Base-by-base conservation (phyloP, 2,329 filamentous ascomycete genomes). In the Aspergillus vadensis region DNA sequence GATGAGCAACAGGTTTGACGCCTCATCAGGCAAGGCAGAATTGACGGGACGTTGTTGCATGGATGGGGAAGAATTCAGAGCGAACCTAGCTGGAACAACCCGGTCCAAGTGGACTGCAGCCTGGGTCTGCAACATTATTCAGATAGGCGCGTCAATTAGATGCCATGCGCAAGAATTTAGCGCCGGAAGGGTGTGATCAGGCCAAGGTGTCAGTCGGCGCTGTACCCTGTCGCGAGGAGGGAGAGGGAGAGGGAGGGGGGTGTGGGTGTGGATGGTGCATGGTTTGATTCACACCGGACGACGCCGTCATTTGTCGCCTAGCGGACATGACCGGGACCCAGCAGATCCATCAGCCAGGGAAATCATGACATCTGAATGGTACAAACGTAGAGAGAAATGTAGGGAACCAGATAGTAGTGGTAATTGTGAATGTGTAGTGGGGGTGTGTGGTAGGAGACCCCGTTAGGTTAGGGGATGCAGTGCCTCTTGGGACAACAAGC, bases 1-100 rank as follows among this genome's bases (percentile, higher is more conserved):
- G 67, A 65, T 53, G 65, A 71, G 60, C 65, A 59, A 43, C 65
- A 59, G 60, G 62, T 63, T 66, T 69, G 65, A 72, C 68, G 69
- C 69, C 73, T 67, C 63, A 59, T 66, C 64, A 62, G 69, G 62
- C 73, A 72, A 76, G 74, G 74, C 75, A 76, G 74, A 76, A 63
- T 76, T 66, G 62, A 57, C 59, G 64, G 61, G 56, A 58, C 59
- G 60, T 55, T 63, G 59, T 58, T 65, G 62, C 67, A 67, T 66
- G 64, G 64, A 67, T 67, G 68, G 63, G 61, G 59, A 70, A 67
- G 58, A 63, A 61, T 60, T 57, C 55, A 57, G n/a, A 49, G 55
- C 23, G 51, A 53, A 58, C 58, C 55, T 64, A 61, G 62, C 60
- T 67, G 64, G 60, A 61, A 54, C 64, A 59, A 57, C 60, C 60